Evolutionary conservation across 805 yeast genomes (phyloP), one percentile per base, ranked within the genome.

Genomic region (Barnettozyma sp.): DNA sequence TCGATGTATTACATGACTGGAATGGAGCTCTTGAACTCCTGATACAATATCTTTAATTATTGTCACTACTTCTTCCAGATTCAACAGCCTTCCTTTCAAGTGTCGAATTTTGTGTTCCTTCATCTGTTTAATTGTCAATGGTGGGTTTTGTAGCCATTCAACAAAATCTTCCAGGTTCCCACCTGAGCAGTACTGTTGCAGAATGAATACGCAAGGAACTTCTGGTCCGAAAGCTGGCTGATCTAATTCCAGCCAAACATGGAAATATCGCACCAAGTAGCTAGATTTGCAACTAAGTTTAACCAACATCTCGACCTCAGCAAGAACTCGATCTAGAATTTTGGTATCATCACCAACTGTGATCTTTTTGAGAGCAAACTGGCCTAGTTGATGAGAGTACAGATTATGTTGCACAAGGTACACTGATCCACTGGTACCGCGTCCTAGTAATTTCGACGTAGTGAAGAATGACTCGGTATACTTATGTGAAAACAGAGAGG

Each of bases 131-230:
- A 65, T 59, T 7, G 55, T 50, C 11, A 63, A 45, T 30, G 58
- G 59, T 1, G 73, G 70, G 17, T 53, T 49, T 26, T 54, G 52
- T 34, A 60, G 52, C 41, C 54, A 50, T 6, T 55, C 46, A 1
- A 81, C 64, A 44, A 80, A 68, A 36, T 77, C 82, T 49, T 87
- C 95, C 38, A 87, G 58, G 27, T 85, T 85, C 0, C 95, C 96
- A 12, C 95, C 95, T 34, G 76, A 80, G 52, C 95, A 87, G 53
- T 82, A 87, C 52, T 87, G 95, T 55, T 83, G 90, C 11, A 87
- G 61, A 8, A 87, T 82, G 48, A 76, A 87, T 5, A 87, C 85
- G 54, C 82, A 80, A 0, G 88, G 87, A 5, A 73, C 65, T 20
- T 54, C 52, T 23, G 80, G 75, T 34, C 78, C 77, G 54, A 75